Conservation (phyloP, 179 eudicot genomes). For the Beta lomatogona region DNA sequence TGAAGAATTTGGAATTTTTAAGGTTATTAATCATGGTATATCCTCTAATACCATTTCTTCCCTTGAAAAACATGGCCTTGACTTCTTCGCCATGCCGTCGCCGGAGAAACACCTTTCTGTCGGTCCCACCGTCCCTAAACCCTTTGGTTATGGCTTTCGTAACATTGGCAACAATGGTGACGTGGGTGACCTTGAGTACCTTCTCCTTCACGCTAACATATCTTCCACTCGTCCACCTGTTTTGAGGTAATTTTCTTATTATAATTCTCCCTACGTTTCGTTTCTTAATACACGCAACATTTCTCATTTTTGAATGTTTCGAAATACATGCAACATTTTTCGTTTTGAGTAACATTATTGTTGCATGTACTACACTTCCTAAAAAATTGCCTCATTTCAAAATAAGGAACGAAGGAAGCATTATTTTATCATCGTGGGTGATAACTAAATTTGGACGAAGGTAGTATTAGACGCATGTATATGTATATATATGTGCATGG, state of each 20-base stretch:
- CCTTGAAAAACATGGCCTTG: slow-evolving; percentile 55
- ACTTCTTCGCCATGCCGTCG: slow-evolving; percentile 53
- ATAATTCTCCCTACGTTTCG: background rate
- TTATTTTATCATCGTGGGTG: too few species aligned
- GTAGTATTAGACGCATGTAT: background rate
- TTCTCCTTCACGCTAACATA: slow-evolving; percentile 69
- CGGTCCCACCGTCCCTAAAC: slow-evolving; percentile 37
- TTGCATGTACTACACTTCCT: too few species aligned
- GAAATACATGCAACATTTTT: too few species aligned
- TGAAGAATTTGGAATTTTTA: slow-evolving; percentile 79
- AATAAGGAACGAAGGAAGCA: too few species aligned
- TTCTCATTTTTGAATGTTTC: too few species aligned
- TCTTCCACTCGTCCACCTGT: slow-evolving; percentile 48
- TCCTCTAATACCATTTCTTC: slow-evolving; percentile 36
- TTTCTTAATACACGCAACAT: too few species aligned
- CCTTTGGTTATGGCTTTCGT: slow-evolving; percentile 84
- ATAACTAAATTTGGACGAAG: background rate
- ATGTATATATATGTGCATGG: background rate
- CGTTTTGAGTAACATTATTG: too few species aligned
- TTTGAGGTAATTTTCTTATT: slow-evolving; percentile 52
- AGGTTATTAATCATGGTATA: slow-evolving; percentile 77
- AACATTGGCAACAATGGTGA: slow-evolving; percentile 87
- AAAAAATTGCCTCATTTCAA: too few species aligned
- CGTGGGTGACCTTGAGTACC: slow-evolving; percentile 86
- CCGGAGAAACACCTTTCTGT: slow-evolving; percentile 44